These are phyloP conservation scores for Apiospora malaysiana DNA, from an alignment of 2,329 filamentous ascomycete species.

Conservation along the genomic window DNA sequence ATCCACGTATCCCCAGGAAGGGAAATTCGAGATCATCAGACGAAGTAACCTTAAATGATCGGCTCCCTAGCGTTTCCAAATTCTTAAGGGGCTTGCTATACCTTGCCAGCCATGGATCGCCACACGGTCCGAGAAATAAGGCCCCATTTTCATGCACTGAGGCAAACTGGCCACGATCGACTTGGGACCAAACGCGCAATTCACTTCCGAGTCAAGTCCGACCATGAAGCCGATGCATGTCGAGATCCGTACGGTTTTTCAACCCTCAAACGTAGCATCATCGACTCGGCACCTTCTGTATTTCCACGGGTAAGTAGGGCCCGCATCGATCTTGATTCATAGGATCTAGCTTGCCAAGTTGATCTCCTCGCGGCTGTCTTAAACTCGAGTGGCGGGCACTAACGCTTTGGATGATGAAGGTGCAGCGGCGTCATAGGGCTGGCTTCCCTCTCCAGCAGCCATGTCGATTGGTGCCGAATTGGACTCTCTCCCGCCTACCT, in stretches of 20 bases:
- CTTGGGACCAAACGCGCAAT: neutral
- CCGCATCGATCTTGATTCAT: neutral
- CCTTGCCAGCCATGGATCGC: neutral
- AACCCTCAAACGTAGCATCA: neutral
- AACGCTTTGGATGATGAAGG: neutral
- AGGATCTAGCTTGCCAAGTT: neutral
- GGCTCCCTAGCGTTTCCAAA: neutral
- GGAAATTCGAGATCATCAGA: neutral
- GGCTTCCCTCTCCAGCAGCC: neutral
- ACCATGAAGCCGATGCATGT: neutral
- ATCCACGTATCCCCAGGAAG: neutral
- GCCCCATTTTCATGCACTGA: neutral
- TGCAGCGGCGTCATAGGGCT: neutral
- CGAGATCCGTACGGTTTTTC: neutral
- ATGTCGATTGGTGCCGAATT: neutral
- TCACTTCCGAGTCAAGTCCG: neutral
- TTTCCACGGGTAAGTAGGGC: neutral
- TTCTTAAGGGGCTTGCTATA: neutral
- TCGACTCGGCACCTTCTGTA: neutral
- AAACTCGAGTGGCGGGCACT: neutral
- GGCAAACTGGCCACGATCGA: neutral
- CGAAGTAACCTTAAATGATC: constrained; percentile 19
- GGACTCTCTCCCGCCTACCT: neutral
- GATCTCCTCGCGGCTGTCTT: neutral
- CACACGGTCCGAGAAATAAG: neutral